Evolutionary conservation across 495 filamentous ascomycete species (phyloP).

Genomic region (Jackrogersella multiformis): DNA sequence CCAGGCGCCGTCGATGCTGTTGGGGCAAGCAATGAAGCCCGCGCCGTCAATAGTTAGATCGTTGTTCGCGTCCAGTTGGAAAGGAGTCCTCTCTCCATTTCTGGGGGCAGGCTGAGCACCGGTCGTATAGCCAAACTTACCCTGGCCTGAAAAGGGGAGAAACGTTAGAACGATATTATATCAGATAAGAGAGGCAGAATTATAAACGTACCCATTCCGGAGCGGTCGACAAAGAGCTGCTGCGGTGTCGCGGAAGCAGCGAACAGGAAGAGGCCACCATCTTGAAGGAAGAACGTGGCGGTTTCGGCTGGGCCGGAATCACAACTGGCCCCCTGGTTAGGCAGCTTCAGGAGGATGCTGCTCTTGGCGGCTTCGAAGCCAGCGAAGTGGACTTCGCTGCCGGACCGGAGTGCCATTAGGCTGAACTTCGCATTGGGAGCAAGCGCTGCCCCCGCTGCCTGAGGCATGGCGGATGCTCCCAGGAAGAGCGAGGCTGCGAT

Average conservation of each 20-base stretch:
- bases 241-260: slow-evolving; percentile 52
- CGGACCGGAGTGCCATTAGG: slow-evolving; percentile 60
- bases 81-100: slow-evolving; percentile 56
- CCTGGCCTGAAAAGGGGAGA: slow-evolving; percentile 49
- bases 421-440: slow-evolving; percentile 46
- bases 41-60: slow-evolving; percentile 56
- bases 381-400: slow-evolving; percentile 55
- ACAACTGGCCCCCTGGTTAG: slow-evolving; percentile 57
- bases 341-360: slow-evolving; percentile 56
- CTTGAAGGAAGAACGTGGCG: slow-evolving; percentile 59
- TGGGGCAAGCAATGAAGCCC: slow-evolving; percentile 60
- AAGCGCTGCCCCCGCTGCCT: background rate
- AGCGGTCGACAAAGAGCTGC: slow-evolving; percentile 61
- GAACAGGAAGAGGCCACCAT: slow-evolving; percentile 60
- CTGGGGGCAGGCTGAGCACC: slow-evolving; percentile 49
- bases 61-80: slow-evolving; percentile 51
- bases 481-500: slow-evolving; percentile 3
- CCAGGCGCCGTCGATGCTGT: slow-evolving; percentile 58
- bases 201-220: slow-evolving; percentile 54
- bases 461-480: slow-evolving; percentile 21
- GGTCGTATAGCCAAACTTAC: slow-evolving; percentile 60
- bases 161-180: background rate
- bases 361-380: slow-evolving; percentile 53
- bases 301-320: slow-evolving; percentile 46
- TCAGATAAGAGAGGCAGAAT: slow-evolving; percentile 29